Conservation (phyloP, 129 eudicot species). For the Saussurea involucrata region DNA sequence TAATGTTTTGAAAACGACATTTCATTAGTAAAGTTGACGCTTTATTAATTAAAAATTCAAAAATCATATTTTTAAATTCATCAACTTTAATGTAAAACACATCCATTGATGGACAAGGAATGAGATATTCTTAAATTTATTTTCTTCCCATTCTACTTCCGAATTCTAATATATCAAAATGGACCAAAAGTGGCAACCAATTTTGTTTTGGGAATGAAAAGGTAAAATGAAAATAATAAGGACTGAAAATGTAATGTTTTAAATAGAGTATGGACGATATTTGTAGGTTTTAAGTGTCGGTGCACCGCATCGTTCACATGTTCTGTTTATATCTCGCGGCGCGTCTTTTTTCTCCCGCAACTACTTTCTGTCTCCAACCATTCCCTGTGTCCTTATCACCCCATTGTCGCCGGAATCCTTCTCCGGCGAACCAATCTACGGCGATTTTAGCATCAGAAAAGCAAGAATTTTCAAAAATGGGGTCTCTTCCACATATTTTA, state of each 20-base stretch:
- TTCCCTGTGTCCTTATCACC: neutral
- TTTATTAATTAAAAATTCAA: no score
- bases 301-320: slow-evolving; percentile 12
- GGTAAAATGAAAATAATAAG: neutral
- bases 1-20: no score
- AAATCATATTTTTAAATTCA: no score
- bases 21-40: no score
- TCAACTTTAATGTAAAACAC: no score
- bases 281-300: slow-evolving; percentile 14
- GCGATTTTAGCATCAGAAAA: neutral
- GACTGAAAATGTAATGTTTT: neutral
- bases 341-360: neutral
- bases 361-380: neutral
- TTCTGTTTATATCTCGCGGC: neutral
- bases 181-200: neutral
- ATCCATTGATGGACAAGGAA: no score
- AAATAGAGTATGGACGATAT: neutral
- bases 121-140: no score
- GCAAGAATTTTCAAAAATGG: slow-evolving; percentile 2
- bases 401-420: slow-evolving; percentile 18
- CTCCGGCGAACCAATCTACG: slow-evolving; percentile 26
- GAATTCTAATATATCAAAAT: neutral
- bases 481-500: slow-evolving; percentile 35
- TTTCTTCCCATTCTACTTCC: neutral
- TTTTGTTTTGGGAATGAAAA: neutral